phyloP scores from a whole-genome alignment of 2,329 filamentous ascomycete genomes.

The Thielaviopsis populi region DNA sequence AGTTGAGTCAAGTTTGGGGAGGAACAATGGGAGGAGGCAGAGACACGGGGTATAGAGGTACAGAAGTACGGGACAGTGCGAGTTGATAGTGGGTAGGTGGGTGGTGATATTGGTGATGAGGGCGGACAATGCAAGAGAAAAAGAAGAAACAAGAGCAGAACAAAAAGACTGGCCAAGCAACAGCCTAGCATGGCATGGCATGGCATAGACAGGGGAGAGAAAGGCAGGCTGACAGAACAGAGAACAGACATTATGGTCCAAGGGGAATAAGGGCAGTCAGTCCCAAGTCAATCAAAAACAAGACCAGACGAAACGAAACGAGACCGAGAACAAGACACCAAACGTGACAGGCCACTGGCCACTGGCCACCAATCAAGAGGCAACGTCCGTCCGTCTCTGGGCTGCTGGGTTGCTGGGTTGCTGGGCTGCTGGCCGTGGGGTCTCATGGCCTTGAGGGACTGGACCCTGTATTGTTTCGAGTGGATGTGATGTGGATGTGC shows the following conservation, averaged over 20 bases:
- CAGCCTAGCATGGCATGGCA: background rate
- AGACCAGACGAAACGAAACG: constrained; percentile 14
- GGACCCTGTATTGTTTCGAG: background rate
- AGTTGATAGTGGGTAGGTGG: background rate
- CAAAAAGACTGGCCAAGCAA: background rate
- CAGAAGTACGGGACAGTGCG: too few species aligned
- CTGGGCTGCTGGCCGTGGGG: background rate
- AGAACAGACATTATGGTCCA: background rate
- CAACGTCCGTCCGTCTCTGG: too few species aligned
- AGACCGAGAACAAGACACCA: constrained; percentile 9
- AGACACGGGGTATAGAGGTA: background rate
- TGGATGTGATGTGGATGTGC: background rate
- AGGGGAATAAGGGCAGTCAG: background rate
- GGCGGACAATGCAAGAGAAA: background rate
- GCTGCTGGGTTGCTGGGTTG: too few species aligned
- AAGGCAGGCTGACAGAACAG: background rate
- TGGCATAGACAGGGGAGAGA: background rate
- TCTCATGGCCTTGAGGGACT: background rate
- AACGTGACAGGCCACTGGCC: background rate
- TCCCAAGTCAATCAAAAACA: constrained; percentile 6
- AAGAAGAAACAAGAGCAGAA: background rate
- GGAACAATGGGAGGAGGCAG: background rate
- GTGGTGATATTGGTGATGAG: background rate
- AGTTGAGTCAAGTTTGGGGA: background rate
- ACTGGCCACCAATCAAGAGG: constrained; percentile 11